Evolutionary conservation across 768 basidiomycete species (phyloP), one percentile per base, ranked within the genome.

Genomic region (Leccinellum luteum): DNA sequence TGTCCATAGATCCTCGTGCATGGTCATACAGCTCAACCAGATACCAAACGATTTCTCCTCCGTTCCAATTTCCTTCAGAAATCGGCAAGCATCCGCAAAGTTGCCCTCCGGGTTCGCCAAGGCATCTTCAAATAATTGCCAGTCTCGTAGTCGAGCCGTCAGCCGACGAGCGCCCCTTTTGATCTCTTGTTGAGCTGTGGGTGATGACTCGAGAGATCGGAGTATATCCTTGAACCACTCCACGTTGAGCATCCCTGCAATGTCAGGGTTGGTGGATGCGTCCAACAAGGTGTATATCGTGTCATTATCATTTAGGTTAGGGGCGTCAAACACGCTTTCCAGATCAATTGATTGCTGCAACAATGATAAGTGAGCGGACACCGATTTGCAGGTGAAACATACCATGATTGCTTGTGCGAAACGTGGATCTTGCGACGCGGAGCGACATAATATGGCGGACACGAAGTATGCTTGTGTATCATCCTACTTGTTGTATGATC

Each of bases 31-130:
- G 54, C 81, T 84, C 13, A 92, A 73, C 86, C 86, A 90, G 48
- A 87, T 84, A 6, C 89, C 90, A 52, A 87, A 77, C 2, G 87
- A 80, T 56, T 81, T 79, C 60, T 91, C 90, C 49, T 86, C 85
- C 2, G 75, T 69, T 12, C 83, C 80, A 14, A 90, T 74, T 32
- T 90, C 85, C 58, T 79, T 81, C 23, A 92, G 69, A 64, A 86
- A 78, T 5, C 60, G 68, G 14, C 77, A 78, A n/a, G 83, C 78
- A 6, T 68, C 69, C 1, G 63, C 52, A 63, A 86, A 85, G 59
- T 88, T 76, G 13, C 77, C 82, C 2, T 76, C 74, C 0, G 79
- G 68, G 61, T 83, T 83, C 3, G 76, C 77, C 6, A 92, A 73
- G 1, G 84, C 81, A 30, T 88, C 81, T 64, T 85, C 83, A 8